A percentile compares a stretch with the other conserved stretches of the same genome.
Evolutionary conservation across 768 basidiomycete genomes (phyloP).

Genomic region (Boletus rubroflammeus): DNA sequence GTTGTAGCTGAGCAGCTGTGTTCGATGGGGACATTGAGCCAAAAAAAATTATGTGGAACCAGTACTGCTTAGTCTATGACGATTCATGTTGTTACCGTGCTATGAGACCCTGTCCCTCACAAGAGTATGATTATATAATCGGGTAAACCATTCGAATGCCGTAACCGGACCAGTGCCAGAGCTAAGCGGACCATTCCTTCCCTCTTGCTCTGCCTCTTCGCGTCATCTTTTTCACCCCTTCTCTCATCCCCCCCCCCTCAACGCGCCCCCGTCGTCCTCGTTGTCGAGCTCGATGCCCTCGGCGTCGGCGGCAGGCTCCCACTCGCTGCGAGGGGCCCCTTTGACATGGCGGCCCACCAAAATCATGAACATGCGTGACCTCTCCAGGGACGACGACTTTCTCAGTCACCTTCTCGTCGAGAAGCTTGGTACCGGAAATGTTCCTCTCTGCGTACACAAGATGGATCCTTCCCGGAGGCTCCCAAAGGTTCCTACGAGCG

Average conservation of each 20-base stretch:
- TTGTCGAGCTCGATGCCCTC: constrained; percentile 32
- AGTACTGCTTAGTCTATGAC: neutral
- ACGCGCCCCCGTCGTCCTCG: constrained; percentile 24
- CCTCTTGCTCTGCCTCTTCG: constrained; percentile 29
- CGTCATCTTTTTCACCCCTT: constrained; percentile 27
- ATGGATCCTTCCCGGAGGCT: constrained; percentile 78
- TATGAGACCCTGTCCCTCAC: neutral
- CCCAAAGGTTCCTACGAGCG: constrained; percentile 67
- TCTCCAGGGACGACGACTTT: constrained; percentile 88
- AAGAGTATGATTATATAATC: constrained; percentile 22
- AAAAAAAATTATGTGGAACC: neutral
- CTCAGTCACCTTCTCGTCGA: constrained; percentile 86
- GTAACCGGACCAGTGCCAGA: constrained; percentile 31
- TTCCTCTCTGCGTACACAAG: constrained; percentile 85
- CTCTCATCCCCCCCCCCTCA: constrained; percentile 4
- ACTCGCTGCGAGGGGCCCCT: constrained; percentile 21
- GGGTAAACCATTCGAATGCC: constrained; percentile 16
- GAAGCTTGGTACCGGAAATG: constrained; percentile 75
- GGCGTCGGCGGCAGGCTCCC: constrained; percentile 24
- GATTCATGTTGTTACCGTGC: neutral
- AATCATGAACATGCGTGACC: constrained; percentile 88
- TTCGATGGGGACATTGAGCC: neutral
- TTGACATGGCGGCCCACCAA: constrained; percentile 77
- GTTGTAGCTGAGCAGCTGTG: neutral
- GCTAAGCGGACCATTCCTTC: constrained; percentile 20